These are phyloP conservation scores for Mediolabrus comicus DNA, from an alignment of 108 stramenopile species.

Conservation along the genomic window DNA sequence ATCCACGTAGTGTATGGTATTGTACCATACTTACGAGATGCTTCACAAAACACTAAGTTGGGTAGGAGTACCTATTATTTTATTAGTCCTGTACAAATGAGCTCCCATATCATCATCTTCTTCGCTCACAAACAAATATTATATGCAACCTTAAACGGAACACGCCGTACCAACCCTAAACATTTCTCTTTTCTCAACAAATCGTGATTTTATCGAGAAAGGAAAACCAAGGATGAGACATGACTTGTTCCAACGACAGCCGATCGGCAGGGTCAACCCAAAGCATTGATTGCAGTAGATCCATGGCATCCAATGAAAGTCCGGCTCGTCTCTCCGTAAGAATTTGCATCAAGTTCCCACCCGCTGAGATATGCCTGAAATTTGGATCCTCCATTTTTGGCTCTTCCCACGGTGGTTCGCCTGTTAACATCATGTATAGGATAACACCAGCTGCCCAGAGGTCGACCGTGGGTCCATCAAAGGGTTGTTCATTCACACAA, in stretches of 20 bases:
- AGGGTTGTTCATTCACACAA: constrained; percentile 37
- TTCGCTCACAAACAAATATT: too few species aligned
- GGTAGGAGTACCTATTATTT: too few species aligned
- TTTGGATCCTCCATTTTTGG: constrained; percentile 52
- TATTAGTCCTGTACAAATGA: too few species aligned
- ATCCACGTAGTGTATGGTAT: too few species aligned
- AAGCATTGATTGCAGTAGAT: constrained; percentile 69
- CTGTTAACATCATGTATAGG: constrained; percentile 81
- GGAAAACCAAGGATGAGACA: constrained; percentile 56
- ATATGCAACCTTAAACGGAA: too few species aligned
- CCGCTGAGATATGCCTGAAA: constrained; percentile 61
- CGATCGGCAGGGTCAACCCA: constrained; percentile 56
- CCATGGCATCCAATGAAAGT: constrained; percentile 37
- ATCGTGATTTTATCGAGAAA: neutral
- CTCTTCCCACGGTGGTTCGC: constrained; percentile 63
- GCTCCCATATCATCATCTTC: too few species aligned
- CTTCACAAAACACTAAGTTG: too few species aligned
- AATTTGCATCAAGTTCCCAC: constrained; percentile 35
- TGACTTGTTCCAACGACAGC: constrained; percentile 58
- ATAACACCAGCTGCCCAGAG: constrained; percentile 85
- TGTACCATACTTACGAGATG: too few species aligned
- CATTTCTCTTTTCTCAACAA: neutral
- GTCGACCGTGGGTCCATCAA: constrained; percentile 79
- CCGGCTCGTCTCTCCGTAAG: constrained; percentile 48
- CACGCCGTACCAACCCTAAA: neutral